Evolutionary conservation across 1,284 basidiomycete species (phyloP), one percentile per base, ranked within the genome.

Genomic region (Melanopsichium pennsylvanicum): DNA sequence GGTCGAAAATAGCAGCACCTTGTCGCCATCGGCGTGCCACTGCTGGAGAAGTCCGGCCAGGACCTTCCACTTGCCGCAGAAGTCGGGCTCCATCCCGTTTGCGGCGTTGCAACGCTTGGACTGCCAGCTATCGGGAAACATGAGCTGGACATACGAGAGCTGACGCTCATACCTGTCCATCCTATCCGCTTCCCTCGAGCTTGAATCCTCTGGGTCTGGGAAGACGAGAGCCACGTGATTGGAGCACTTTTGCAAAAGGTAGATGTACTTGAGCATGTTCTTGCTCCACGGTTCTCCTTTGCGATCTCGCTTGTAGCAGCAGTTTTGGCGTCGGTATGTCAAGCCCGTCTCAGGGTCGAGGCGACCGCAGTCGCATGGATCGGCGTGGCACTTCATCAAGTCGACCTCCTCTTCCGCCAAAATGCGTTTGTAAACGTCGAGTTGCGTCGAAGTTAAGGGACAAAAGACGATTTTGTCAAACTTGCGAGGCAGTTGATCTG

Each of bases 51-150:
- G 82, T 1, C 84, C 83, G 54, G 88, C 84, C 15, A 93, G 82
- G 0, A 90, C 86, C 88, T 91, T 72, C 91, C 91, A 93, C 82
- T 94, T 94, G 2, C 92, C 92, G 72, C 92, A 93, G 55, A 87
- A 87, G 33, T 66, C 73, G 0, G 80, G 72, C 23, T 84, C 81
- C 34, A 82, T 66, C 12, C 68, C 70, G 37, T 59, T 73, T 12
- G 48, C 33, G 12, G 47, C 45, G 27, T 69, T 70, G 38, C 58
- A 59, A 12, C 49, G 59, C 37, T 73, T 70, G 46, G 49, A 43
- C 21, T 68, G 43, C 58, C 70, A 73, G 42, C 68, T 71, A 33
- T 74, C 62, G 6, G 78, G 80, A 31, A 81, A 82, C 19, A 81
- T 78, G 12, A 70, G 61, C 43, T 74, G 54, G 5, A 72, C 62